These are phyloP conservation scores for Leccinum uliginosum DNA, from an alignment of 768 basidiomycete species.

Conservation along the genomic window DNA sequence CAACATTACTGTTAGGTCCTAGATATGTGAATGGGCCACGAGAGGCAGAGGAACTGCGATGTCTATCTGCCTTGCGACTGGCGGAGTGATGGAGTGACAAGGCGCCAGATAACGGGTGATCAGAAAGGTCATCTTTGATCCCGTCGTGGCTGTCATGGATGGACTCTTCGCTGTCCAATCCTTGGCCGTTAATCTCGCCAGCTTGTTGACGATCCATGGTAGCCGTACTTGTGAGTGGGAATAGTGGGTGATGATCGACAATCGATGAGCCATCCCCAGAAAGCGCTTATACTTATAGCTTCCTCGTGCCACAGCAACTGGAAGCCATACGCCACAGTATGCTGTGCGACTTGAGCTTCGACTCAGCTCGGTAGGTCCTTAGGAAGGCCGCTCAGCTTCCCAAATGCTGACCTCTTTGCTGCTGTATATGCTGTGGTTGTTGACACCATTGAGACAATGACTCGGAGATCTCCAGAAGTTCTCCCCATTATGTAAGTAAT, in stretches of 20 bases:
- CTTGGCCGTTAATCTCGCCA: no score
- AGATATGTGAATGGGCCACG: not conserved
- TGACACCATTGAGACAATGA: no score
- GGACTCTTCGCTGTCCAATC: no score
- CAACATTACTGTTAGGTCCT: not conserved
- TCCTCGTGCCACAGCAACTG: not conserved
- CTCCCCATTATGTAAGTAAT: no score
- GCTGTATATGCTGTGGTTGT: not conserved
- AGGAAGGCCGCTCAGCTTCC: not conserved
- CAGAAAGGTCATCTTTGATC: not conserved
- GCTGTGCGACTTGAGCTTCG: no score
- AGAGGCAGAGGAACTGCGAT: not conserved
- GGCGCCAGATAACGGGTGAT: constrained; percentile 19
- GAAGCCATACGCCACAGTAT: no score
- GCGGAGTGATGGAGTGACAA: not conserved
- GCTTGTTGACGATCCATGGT: no score
- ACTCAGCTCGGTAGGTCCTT: not conserved
- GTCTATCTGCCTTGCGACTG: not conserved
- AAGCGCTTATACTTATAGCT: not conserved
- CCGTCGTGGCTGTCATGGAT: not conserved
- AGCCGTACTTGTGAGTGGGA: no score
- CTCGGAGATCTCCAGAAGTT: no score
- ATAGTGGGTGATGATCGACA: no score
- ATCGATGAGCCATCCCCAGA: no score
- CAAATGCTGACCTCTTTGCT: not conserved